These are phyloP conservation scores for Xerocomellus chrysenteron DNA, from an alignment of 768 basidiomycete species.

Conservation along the genomic window DNA sequence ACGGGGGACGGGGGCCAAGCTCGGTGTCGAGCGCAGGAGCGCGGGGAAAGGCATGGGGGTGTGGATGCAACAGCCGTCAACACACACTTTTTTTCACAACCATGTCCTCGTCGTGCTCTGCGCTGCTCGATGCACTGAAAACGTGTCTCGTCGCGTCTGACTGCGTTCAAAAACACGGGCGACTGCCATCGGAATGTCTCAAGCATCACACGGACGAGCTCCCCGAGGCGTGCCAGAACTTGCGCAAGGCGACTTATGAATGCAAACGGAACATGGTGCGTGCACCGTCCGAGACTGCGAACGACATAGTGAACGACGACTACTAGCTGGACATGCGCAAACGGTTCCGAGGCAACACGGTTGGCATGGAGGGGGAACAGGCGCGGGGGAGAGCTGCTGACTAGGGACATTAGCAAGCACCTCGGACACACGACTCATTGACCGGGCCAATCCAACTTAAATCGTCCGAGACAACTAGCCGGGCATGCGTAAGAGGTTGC, in stretches of 20 bases:
- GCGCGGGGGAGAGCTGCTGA: constrained; percentile 3
- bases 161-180: constrained; percentile 78
- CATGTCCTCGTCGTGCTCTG: constrained; percentile 83
- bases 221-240: constrained; percentile 74
- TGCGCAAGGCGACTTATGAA: constrained; percentile 82
- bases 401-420: constrained; percentile 22
- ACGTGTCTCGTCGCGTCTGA: constrained; percentile 83
- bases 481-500: no score
- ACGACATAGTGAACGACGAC: not conserved
- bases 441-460: no score
- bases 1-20: constrained; percentile 60
- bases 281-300: not conserved
- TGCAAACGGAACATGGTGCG: constrained; percentile 89
- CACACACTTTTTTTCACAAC: not conserved
- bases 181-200: constrained; percentile 84
- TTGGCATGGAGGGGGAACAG: constrained; percentile 41
- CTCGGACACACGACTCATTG: constrained; percentile 2
- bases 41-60: constrained; percentile 35
- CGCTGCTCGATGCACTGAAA: constrained; percentile 74
- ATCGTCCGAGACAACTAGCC: no score
- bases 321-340: constrained; percentile 80
- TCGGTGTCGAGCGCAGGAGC: constrained; percentile 49
- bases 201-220: constrained; percentile 71
- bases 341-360: constrained; percentile 72
- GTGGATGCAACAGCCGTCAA: constrained; percentile 11